Conservation (phyloP, 2,329 filamentous ascomycete species). For the Neofusicoccum ribis region DNA sequence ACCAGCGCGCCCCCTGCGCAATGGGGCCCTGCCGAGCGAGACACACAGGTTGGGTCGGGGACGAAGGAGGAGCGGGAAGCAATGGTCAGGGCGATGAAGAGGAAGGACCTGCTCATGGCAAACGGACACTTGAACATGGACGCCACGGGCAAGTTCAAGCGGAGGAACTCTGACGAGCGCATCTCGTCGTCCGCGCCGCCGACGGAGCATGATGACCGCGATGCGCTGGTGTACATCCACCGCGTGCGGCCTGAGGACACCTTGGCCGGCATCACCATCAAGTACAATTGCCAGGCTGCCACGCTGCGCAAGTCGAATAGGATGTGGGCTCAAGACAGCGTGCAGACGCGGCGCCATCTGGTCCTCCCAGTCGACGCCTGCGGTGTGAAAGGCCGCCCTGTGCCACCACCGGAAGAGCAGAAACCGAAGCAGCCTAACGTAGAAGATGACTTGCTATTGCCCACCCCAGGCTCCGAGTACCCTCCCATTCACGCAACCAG, state of each 20-base stretch:
- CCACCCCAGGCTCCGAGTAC: constrained; percentile 15
- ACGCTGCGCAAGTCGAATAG: constrained; percentile 85
- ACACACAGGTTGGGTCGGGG: constrained; percentile 44
- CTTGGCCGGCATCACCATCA: constrained; percentile 85
- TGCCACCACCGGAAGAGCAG: constrained; percentile 35
- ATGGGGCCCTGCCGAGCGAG: constrained; percentile 48
- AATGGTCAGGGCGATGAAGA: constrained; percentile 51
- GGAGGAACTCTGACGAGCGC: constrained; percentile 67
- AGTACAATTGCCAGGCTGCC: constrained; percentile 83
- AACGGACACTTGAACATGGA: constrained; percentile 43
- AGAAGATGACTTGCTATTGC: constrained; percentile 40
- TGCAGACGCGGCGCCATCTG: constrained; percentile 79
- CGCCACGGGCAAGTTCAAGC: constrained; percentile 56
- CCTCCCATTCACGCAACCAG: constrained; percentile 19
- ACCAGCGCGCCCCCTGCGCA: constrained; percentile 44
- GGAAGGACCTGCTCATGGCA: constrained; percentile 49
- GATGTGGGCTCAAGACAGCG: constrained; percentile 90
- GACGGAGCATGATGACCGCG: constrained; percentile 62
- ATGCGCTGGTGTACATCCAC: constrained; percentile 88
- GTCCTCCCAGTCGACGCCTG: constrained; percentile 88
- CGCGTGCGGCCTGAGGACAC: constrained; percentile 81
- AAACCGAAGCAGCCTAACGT: constrained; percentile 30
- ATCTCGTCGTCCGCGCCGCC: constrained; percentile 49
- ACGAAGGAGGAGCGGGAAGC: constrained; percentile 48
- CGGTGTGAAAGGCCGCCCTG: constrained; percentile 71